Evolutionary conservation across 1,284 basidiomycete genomes (phyloP).

Genomic region (Laetiporus sulphureus): DNA sequence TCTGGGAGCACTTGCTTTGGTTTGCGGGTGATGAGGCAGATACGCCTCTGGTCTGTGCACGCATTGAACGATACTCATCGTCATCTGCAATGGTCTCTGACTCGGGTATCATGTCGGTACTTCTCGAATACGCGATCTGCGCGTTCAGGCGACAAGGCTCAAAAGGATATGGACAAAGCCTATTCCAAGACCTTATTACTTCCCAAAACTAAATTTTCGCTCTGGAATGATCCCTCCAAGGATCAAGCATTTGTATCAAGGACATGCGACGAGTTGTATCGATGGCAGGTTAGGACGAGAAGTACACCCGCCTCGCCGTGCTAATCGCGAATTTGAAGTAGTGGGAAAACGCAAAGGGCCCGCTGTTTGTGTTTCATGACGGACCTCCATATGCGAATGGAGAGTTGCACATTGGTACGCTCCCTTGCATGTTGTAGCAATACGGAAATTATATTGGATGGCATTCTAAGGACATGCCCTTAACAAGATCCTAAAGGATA

Average conservation of each 20-base stretch:
- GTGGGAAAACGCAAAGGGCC: slow-evolving; percentile 58
- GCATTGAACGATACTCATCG: too few relatives aligned
- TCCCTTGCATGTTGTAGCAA: too few relatives aligned
- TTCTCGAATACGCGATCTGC: not conserved
- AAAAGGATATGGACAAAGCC: slow-evolving; percentile 15
- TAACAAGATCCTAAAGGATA: slow-evolving; percentile 97
- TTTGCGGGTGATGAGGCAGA: too few relatives aligned
- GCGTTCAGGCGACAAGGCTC: not conserved
- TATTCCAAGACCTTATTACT: slow-evolving; percentile 74
- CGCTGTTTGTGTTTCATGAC: slow-evolving; percentile 86
- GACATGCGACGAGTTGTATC: slow-evolving; percentile 77
- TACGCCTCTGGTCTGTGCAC: too few relatives aligned
- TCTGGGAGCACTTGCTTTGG: too few relatives aligned
- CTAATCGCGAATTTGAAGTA: slow-evolving; percentile 25
- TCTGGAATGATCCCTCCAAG: slow-evolving; percentile 66
- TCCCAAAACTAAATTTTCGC: slow-evolving; percentile 79
- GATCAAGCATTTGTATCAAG: slow-evolving; percentile 58
- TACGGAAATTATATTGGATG: not conserved
- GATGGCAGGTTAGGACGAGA: slow-evolving; percentile 68
- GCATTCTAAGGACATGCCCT: slow-evolving; percentile 81
- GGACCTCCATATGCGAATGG: slow-evolving; percentile 99
- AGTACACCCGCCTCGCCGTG: not conserved
- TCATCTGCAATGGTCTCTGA: too few relatives aligned
- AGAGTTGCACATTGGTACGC: slow-evolving; percentile 85
- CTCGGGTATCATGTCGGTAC: not conserved